Base-by-base conservation (phyloP, 2,329 filamentous ascomycete genomes). In the Sporothrix dimorphospora region DNA sequence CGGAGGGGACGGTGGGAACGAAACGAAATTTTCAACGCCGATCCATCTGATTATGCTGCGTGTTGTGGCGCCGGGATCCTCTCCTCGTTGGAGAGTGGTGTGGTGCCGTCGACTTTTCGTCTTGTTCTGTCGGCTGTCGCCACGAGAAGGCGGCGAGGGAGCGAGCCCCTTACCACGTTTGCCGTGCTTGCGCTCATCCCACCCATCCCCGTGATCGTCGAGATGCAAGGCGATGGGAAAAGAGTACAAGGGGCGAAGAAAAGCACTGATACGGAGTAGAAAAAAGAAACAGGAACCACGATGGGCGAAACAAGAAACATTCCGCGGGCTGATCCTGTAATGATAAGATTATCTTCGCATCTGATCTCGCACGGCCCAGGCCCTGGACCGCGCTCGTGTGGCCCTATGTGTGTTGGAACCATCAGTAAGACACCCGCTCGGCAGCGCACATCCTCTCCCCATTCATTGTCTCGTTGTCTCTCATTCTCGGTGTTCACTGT, bases 41-140 rank as follows among this genome's bases (percentile, higher is more conserved):
- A 40, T 40, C 65, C 65, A 68, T 68, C 65, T 68, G 65, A 68
- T 68, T 53, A 68, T 34, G 5, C 47, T 38, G 47, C 65, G 65
- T 66, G 53, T 40, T 45, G 38, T 65, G 38, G 59, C 34, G 59
- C 55, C 55, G 8, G 19, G 55, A 34, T 40, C 19, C 55, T 19
- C 27, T 34, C 16, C 34, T n/a, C n/a, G 27, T 12, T 40, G 11
- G 14, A 19, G n/a, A 34, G 7, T 40, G 19, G 34, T 42, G 4
- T 63, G 34, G n/a, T 42, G 34, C 34, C 16, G 30, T 5, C 3
- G 30, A 9, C n/a, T 42, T 24, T 65, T 40, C 9, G 14, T 38
- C 7, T 38, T 16, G 16, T 49, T 49, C 16, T 45, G n/a, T 24
- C 38, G 38, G 38, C n/a, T 42, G 34, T 27, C 38, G n/a, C 8